Conservation (phyloP, 2,329 filamentous ascomycete species). For the Fusarium proliferatum region DNA sequence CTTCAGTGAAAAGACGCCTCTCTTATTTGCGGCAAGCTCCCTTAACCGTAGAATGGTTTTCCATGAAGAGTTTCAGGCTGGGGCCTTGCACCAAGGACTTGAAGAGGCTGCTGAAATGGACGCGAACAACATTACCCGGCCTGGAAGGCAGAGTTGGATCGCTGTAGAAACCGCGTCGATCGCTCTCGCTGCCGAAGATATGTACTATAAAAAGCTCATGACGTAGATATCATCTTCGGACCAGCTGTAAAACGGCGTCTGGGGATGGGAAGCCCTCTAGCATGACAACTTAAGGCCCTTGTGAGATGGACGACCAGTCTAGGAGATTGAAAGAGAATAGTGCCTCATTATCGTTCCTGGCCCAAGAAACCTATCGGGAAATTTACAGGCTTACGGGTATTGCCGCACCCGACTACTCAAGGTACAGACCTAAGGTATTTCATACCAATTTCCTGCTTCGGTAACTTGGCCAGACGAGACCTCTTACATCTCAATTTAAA, state of each 20-base stretch:
- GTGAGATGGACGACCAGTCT: not conserved
- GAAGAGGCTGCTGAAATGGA: not conserved
- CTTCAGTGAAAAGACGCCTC: not conserved
- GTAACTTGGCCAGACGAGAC: not conserved
- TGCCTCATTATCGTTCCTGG: too few species aligned
- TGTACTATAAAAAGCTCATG: not conserved
- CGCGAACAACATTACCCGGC: rapidly evolving
- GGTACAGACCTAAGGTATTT: too few species aligned
- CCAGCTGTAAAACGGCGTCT: not conserved
- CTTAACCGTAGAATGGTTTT: too few species aligned
- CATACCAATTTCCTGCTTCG: not conserved
- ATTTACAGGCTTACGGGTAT: too few species aligned
- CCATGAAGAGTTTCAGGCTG: not conserved
- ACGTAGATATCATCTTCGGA: not conserved
- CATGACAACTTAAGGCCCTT: not conserved
- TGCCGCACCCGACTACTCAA: too few species aligned
- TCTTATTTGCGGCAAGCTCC: not conserved
- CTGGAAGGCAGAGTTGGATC: not conserved
- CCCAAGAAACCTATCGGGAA: too few species aligned
- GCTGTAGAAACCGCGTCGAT: not conserved
- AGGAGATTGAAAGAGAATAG: not conserved
- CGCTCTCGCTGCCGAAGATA: rapidly evolving
- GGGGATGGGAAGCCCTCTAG: not conserved
- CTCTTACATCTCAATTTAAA: not conserved
- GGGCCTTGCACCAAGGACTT: not conserved